Conservation (phyloP, 805 yeast genomes). For the Schizosaccharomyces cryophilus region DNA sequence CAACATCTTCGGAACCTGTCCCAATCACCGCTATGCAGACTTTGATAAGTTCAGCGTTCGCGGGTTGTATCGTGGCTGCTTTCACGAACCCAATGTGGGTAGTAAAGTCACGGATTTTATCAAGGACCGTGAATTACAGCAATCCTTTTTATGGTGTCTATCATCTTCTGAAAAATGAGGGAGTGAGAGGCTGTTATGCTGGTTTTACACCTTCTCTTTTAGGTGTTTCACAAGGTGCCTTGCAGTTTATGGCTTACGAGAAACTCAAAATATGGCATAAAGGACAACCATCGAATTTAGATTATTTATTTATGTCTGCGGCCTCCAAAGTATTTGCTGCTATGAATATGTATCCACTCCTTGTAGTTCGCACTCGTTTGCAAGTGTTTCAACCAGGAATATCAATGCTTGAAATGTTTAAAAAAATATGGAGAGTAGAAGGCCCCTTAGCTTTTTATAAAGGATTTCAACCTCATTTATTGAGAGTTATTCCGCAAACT, state of each 20-base stretch:
- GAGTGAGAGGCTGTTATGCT: conserved; percentile 38
- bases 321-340: conserved; percentile 45
- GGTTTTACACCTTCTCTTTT: conserved; percentile 54
- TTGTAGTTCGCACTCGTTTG: neutral
- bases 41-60: conserved; percentile 31
- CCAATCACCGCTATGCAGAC: conserved; percentile 22
- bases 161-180: conserved; percentile 28
- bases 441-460: conserved; percentile 55
- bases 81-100: conserved; percentile 92
- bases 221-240: conserved; percentile 70
- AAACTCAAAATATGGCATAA: conserved; percentile 27
- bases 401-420: neutral
- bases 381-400: conserved; percentile 30
- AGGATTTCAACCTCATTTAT: conserved; percentile 53
- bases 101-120: conserved; percentile 60
- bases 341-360: conserved; percentile 51
- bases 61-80: conserved; percentile 55
- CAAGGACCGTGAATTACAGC: conserved; percentile 27
- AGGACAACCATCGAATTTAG: neutral
- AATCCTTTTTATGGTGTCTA: conserved; percentile 32
- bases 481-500: conserved; percentile 79
- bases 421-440: conserved; percentile 21
- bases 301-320: conserved; percentile 34
- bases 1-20: neutral
- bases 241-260: conserved; percentile 73